phyloP scores from a whole-genome alignment of 192 early-diverging fungal species.

The Coemansia sp. region DNA sequence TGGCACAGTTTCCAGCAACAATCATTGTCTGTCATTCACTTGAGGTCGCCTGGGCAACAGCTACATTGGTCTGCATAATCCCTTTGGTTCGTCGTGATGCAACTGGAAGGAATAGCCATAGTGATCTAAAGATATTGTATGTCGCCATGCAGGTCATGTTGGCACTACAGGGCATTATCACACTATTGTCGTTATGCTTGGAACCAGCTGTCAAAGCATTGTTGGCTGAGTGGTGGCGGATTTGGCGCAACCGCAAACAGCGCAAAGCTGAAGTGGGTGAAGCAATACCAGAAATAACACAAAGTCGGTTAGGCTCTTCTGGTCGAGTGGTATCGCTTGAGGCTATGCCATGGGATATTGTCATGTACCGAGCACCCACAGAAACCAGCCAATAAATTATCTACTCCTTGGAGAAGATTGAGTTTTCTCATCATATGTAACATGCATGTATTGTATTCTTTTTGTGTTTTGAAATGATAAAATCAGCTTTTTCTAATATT shows the following conservation, averaged over 20 bases:
- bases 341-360: conserved; percentile 28
- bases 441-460: neutral
- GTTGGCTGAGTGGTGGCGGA: conserved; percentile 11
- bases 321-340: neutral
- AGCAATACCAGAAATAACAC: neutral
- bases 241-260: neutral
- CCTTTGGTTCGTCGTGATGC: conserved; percentile 17
- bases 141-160: conserved; percentile 36
- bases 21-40: conserved; percentile 32
- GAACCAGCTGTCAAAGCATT: conserved; percentile 25
- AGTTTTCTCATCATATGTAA: neutral
- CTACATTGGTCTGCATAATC: conserved; percentile 24
- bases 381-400: neutral
- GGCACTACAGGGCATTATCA: conserved; percentile 29
- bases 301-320: neutral
- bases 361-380: neutral
- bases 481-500: too few species aligned
- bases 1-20: conserved; percentile 39
- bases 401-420: neutral
- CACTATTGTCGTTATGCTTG: conserved; percentile 26
- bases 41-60: conserved; percentile 35
- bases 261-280: neutral
- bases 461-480: neutral
- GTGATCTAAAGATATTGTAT: conserved; percentile 28
- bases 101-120: neutral